Base-by-base conservation (phyloP, 768 basidiomycete species). In the Rhodotorula taiwanensis region DNA sequence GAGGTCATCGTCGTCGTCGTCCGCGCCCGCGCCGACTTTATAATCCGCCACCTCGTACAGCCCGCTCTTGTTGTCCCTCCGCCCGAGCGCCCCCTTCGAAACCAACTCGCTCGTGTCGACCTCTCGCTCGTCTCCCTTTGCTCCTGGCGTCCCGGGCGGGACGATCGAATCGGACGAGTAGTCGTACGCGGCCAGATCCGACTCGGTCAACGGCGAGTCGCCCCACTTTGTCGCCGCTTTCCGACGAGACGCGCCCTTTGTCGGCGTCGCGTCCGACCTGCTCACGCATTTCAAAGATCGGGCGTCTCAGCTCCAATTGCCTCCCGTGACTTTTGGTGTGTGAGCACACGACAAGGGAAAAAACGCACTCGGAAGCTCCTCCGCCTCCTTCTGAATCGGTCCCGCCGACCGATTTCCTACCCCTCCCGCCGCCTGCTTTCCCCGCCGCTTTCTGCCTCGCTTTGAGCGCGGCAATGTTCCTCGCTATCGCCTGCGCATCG, bases 211-310 rank as follows among this genome's bases (percentile, higher is more conserved):
- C 3, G 81, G 80, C 67, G 84, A 82, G 72, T 94, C 84, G 28
- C 86, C 90, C 95, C 95, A 99, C 77, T 91, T 98, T 34, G 95
- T 85, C 75, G 86, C 86, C 20, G 79, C 72, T 76, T 92, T 91
- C 16, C 36, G 36, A 5, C 81, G 74, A 58, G 86, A 85, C 0
- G 80, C 73, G 30, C 83, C 79, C 31, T 79, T 54, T 23, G 53
- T 56, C 33, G 60, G 30, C 20, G 48, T 56, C 0, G 42, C 59
- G 39, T 71, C 71, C 21, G 64, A 60, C 48, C 71, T 70, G 56
- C 16, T n/a, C n/a, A n/a, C n/a, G n/a, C n/a, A n/a, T n/a, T n/a
- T n/a, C n/a, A n/a, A 2, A 21, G 21, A 18, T 21, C 4, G 27
- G 33, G 13, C 5, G 42, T 16, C 34, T 28, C 28, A 39, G 28